Percentiles rank a stretch among this genome's conserved stretches.
Conservation (phyloP, 495 filamentous ascomycete species). For the Talaromyces wortmannii region DNA sequence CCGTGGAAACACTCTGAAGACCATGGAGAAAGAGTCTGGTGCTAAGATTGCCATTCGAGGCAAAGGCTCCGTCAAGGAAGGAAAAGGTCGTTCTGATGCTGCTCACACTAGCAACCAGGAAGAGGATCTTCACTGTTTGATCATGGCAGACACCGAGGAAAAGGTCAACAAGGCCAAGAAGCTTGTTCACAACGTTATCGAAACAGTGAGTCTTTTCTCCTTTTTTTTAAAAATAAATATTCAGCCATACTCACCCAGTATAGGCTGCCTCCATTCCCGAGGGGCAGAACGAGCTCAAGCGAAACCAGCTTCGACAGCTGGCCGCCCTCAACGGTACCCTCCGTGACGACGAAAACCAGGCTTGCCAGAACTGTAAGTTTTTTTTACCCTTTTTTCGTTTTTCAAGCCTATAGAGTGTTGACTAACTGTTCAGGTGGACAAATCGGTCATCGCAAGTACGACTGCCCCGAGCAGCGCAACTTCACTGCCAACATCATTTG, state of each 20-base stretch:
- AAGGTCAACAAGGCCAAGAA: slow-evolving; percentile 98
- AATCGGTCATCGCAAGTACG: slow-evolving; percentile 98
- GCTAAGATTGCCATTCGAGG: slow-evolving; percentile 99
- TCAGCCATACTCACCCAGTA: background rate
- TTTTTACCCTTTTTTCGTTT: background rate
- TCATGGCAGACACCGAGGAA: slow-evolving; percentile 98
- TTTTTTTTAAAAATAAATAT: too few species aligned
- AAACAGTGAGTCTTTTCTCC: slow-evolving; percentile 65
- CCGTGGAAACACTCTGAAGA: slow-evolving; percentile 98
- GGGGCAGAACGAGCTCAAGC: slow-evolving; percentile 96
- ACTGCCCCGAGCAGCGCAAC: slow-evolving; percentile 96
- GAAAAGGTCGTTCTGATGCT: slow-evolving; percentile 96
- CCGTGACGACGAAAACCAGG: slow-evolving; percentile 97
- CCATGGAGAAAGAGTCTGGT: slow-evolving; percentile 95
- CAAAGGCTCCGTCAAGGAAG: slow-evolving; percentile 99
- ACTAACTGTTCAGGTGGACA: slow-evolving; percentile 58
- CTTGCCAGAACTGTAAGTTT: slow-evolving; percentile 90
- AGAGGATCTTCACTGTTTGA: slow-evolving; percentile 96
- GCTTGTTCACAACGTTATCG: slow-evolving; percentile 94
- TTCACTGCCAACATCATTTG: slow-evolving; percentile 99
- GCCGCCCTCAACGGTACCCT: slow-evolving; percentile 97
- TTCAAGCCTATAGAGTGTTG: background rate
- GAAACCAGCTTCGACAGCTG: slow-evolving; percentile 94
- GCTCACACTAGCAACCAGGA: slow-evolving; percentile 99
- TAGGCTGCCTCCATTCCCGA: slow-evolving; percentile 97